Evolutionary conservation across 169 alveolate species (phyloP), one percentile per base, ranked within the genome.

Genomic region (Plasmodium billcollinsi): DNA sequence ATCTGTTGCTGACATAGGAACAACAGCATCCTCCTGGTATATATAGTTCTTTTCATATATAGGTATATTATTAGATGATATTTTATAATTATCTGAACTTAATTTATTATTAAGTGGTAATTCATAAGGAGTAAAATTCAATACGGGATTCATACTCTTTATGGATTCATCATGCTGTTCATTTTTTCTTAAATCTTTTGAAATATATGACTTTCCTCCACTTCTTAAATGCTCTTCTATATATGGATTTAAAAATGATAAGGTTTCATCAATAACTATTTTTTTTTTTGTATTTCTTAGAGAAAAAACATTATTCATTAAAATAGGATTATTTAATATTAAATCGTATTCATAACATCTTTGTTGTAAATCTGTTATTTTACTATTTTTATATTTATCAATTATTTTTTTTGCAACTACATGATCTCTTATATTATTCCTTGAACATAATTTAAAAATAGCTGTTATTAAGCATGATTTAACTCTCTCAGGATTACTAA

Each of bases 391-490:
- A 50, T 83, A 83, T 67, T 83, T 83, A 20, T 83, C 91, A 49
- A 83, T 83, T 63, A 83, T 39, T 61, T 83, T 83, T 26, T 83
- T 83, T 7, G 91, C 83, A 56, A 83, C 80, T 20, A 69, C 74
- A 26, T 83, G 91, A 24, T 83, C 83, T 3, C 85, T 83, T 69
- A 83, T 61, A 63, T 83, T 83, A 69, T 83, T 83, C 62, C 15
- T 43, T 9, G 67, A 67, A 14, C 91, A 83, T 72, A 83, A 49
- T 69, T 83, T 83, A 63, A 83, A 83, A 43, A 83, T 83, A 20
- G 91, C 91, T 56, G 91, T 83, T 56, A 83, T 83, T 43, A 83
- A 52, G 52, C 91, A 83, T 24, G 91, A 83, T 49, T 83, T 83
- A 6, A 69, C 91, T 69, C 91, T 83, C 56, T 83, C 85, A 33